These are phyloP conservation scores for Hypoxylon fuscum DNA, from an alignment of 495 filamentous ascomycete species.

Conservation along the genomic window DNA sequence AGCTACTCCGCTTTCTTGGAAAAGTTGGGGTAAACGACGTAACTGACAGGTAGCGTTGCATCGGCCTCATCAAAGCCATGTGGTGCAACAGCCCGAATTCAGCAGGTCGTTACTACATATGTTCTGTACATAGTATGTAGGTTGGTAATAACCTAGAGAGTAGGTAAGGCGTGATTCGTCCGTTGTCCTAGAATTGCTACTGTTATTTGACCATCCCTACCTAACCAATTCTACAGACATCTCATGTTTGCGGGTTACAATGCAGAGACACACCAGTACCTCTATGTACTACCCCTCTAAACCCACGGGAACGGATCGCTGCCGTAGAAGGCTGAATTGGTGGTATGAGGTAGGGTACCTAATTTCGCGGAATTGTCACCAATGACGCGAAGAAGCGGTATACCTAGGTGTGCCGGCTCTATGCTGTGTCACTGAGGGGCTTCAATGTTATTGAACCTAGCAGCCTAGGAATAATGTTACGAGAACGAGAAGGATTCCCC, in stretches of 20 bases:
- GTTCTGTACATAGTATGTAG: not conserved
- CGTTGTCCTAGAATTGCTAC: conserved; percentile 13
- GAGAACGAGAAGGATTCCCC: conserved; percentile 23
- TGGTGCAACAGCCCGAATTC: conserved; percentile 35
- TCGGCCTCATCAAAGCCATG: conserved; percentile 33
- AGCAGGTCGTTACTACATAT: conserved; percentile 30
- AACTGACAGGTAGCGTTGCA: conserved; percentile 33
- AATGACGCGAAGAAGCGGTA: conserved; percentile 26
- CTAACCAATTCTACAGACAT: conserved; percentile 11
- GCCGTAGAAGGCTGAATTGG: conserved; percentile 11
- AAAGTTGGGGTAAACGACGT: conserved; percentile 45
- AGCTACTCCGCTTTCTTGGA: conserved; percentile 49
- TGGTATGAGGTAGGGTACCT: too few relatives aligned
- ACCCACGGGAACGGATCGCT: conserved; percentile 26
- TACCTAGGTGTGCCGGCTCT: conserved; percentile 6
- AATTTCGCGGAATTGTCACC: not conserved
- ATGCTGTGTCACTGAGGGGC: conserved; percentile 9
- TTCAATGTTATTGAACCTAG: too few relatives aligned
- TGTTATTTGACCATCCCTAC: conserved; percentile 22
- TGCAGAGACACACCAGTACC: conserved; percentile 2
- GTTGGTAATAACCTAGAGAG: conserved; percentile 7
- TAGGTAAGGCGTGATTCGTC: conserved; percentile 17
- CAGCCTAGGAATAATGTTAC: conserved; percentile 11
- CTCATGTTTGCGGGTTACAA: conserved; percentile 36
- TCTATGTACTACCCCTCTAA: not conserved